Base-by-base conservation (phyloP, 306 rosid species). In the Begonia fuchsioides region DNA sequence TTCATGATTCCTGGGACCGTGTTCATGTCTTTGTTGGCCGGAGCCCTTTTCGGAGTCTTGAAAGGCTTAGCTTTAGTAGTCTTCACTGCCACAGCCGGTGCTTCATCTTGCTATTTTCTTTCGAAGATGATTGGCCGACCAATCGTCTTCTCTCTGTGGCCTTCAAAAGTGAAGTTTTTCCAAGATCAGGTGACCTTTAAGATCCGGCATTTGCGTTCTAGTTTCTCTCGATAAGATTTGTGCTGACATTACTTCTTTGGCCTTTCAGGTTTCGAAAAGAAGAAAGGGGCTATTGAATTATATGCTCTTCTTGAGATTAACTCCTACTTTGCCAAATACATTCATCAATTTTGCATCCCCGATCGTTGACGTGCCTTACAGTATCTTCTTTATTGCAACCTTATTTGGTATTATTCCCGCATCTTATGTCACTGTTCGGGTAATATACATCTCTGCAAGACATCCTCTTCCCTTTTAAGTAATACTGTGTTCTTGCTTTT, bases 1-100 rank as follows among this genome's bases (percentile, higher is more conserved):
- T 90, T 90, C 82, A 90, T 90, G 98, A 90, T 90, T 68, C 98
- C 98, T 3, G 98, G 98, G 60, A 85, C 98, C 15, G 94, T 90
- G 46, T 90, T 90, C 74, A 90, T 90, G 98, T 90, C 98, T 43
- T 69, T 90, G 65, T 95, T 90, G 17, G 98, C 98, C 1, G 95
- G 98, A 51, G 86, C 98, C 26, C 94, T 90, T 56, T 90, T 90
- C 19, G 95, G 98, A 15, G 72, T 90, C 61, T 71, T 85, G 54
- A 75, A 58, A 73, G 98, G 98, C 5, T 82, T 90, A 43, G 92
- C 94, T 44, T 55, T 90, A 47, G 98, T 90, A 54, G 95, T 90
- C 17, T 90, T 85, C 60, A 72, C 78, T 13, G 94, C 95, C 39
- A 85, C 98, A 0, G 87, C 95, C 1, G 98, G 98, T 60, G 98